Percentiles rank a stretch among this genome's conserved stretches.
phyloP scores from a whole-genome alignment of 78 protist species.

The Protostelium mycophagum region DNA sequence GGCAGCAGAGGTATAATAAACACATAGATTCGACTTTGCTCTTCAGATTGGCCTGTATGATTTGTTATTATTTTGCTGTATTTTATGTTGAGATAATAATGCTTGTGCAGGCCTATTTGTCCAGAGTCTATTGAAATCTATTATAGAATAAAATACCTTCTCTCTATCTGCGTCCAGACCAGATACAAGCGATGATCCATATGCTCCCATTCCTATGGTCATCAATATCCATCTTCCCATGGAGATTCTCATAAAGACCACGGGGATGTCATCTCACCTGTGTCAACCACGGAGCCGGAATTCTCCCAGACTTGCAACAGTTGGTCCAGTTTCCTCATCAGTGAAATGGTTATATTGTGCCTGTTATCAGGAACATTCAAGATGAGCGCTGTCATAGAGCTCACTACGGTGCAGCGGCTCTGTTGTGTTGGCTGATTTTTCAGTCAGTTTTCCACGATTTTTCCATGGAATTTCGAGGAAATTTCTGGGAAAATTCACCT shows the following conservation, averaged over 20 bases:
- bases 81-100: too few species aligned
- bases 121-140: too few species aligned
- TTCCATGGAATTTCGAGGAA: constrained; percentile 38
- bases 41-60: background rate
- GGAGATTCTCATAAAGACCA: constrained; percentile 30
- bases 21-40: background rate
- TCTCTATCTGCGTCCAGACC: background rate
- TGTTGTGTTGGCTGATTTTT: constrained; percentile 12
- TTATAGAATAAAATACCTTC: too few species aligned
- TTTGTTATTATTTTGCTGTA: too few species aligned
- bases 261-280: constrained; percentile 36
- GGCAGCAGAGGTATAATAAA: background rate
- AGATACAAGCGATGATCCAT: background rate
- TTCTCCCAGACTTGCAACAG: constrained; percentile 15
- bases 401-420: constrained; percentile 12
- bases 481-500: background rate
- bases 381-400: constrained; percentile 9
- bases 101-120: too few species aligned
- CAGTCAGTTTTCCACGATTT: constrained; percentile 20
- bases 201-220: too few species aligned
- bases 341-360: constrained; percentile 10
- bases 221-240: constrained; percentile 17
- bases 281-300: constrained; percentile 1
- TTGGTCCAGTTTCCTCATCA: constrained; percentile 1
- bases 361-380: constrained; percentile 20